Evolutionary conservation across 78 protist species (phyloP).

Genomic region (Dictyostelium discoideum): dicty_2.7 NC_007089.4:242001-242500

Average conservation of each 20-base stretch:
- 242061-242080: not conserved
- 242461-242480: not conserved
- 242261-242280: not conserved
- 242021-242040: conserved; percentile 40
- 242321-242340: conserved; percentile 54
- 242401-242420: conserved; percentile 31
- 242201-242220: conserved; percentile 17
- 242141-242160: too few species aligned
- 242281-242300: conserved; percentile 3
- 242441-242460: conserved; percentile 68
- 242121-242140: not conserved
- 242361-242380: conserved; percentile 64
- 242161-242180: not conserved
- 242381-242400: conserved; percentile 53
- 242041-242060: not conserved
- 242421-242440: conserved; percentile 45
- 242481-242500: not conserved
- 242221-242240: not conserved
- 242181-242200: not conserved
- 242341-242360: conserved; percentile 45
- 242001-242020: conserved; percentile 56
- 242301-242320: conserved; percentile 20
- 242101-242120: not conserved
- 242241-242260: not conserved
- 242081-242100: not conserved